Percentiles rank a stretch among this genome's conserved stretches.
These are phyloP conservation scores for Tolypocladium tundrense DNA, from an alignment of 2,329 filamentous ascomycete species.

Conservation along the genomic window DNA sequence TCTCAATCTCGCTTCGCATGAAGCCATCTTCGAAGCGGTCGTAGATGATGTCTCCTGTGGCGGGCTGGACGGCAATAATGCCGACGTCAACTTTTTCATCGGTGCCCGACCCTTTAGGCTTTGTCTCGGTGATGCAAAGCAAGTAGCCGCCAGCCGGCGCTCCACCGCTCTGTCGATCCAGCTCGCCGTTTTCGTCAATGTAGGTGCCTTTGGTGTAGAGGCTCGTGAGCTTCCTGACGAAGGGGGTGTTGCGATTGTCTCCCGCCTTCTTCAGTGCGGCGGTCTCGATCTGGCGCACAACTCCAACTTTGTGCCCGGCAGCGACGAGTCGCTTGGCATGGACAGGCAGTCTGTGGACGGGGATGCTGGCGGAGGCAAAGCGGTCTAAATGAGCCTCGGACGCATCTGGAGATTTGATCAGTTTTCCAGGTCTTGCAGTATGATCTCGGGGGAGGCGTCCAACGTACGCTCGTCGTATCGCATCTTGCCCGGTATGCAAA, in stretches of 20 bases:
- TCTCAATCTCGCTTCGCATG: constrained; percentile 95
- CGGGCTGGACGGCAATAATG: constrained; percentile 86
- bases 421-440: neutral
- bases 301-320: constrained; percentile 90
- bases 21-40: constrained; percentile 96
- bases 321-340: constrained; percentile 88
- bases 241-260: constrained; percentile 87
- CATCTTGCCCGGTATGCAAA: constrained; percentile 93
- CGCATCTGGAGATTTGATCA: constrained; percentile 39
- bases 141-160: constrained; percentile 70
- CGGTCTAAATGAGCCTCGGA: constrained; percentile 87
- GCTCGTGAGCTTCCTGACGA: constrained; percentile 86
- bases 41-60: constrained; percentile 91
- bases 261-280: constrained; percentile 91
- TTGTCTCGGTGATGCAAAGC: constrained; percentile 83
- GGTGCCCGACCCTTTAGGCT: constrained; percentile 65
- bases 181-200: constrained; percentile 80
- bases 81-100: constrained; percentile 92
- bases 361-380: constrained; percentile 93
- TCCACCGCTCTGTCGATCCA: constrained; percentile 41
- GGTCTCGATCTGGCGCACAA: constrained; percentile 90
- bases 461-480: constrained; percentile 77
- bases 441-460: neutral
- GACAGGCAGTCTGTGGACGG: constrained; percentile 80
- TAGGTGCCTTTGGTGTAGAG: constrained; percentile 98